Base-by-base conservation (phyloP, 257 asterid species). In the Solanum piurae region DNA sequence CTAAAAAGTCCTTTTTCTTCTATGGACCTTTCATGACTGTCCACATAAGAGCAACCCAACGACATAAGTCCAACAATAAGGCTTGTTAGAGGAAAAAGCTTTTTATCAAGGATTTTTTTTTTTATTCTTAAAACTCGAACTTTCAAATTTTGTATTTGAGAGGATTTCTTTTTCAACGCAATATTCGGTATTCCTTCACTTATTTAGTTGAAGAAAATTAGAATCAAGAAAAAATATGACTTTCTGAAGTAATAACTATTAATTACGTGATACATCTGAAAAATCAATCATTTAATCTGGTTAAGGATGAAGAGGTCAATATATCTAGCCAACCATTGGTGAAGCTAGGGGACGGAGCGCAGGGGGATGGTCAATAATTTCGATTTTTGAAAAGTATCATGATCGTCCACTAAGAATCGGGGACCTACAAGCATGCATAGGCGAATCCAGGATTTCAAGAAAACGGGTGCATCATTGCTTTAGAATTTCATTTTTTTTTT, bases 41-140 rank as follows among this genome's bases (percentile, higher is more conserved):
- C 42, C 79, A 21, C 14, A 72, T 33, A 9, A 34, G 80, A 34
- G 27, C 46, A 73, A 34, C 46, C 80, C 29, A 73, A 73, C 2
- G 80, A 34, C 46, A 73, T 40, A 23, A 55, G 7, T 4, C 12
- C 7, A 74, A 23, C 40, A 0, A 62, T n/a, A 10, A 62, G 2
- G 33, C 2, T 62, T 0, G 14, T 23, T 62, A 62, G 2, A 23
- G 14, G 21, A 7, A 10, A 62, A 9, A 1, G 0, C 2, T 4
- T n/a, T 25, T 5, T 62, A n/a, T 0, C 7, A 62, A 62, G 16
- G 6, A n/a, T 4, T 11, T n/a, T 62, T 44, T 44, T 58, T 62
- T 9, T 4, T 0, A 9, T 62, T 4, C 0, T n/a, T 1, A n/a
- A 0, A 62, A 0, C 2, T 62, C 8, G 2, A 62, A 2, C 1